Conservation (phyloP, 139 green algal species). For the Closterium sp. region DNA sequence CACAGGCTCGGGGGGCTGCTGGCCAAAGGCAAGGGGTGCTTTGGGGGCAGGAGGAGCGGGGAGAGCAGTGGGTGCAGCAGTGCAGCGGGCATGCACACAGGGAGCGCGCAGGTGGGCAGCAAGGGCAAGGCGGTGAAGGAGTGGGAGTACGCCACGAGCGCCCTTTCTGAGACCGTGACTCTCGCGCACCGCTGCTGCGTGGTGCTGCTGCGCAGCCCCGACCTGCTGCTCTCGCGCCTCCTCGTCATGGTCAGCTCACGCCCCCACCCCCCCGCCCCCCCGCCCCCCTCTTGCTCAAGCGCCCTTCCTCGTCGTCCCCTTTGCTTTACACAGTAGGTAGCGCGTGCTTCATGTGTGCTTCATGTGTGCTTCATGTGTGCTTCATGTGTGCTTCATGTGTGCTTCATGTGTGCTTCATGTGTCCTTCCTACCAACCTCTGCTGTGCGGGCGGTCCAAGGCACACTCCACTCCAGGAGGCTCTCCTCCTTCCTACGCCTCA, state of each 20-base stretch:
- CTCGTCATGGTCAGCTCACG: slow-evolving; percentile 24
- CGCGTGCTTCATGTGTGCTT: not conserved
- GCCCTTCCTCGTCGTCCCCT: not conserved
- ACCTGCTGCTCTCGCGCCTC: slow-evolving; percentile 48
- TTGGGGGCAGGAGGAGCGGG: not conserved
- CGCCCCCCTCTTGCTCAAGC: not conserved
- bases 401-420: no score
- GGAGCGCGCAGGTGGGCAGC: no score
- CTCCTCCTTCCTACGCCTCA: not conserved
- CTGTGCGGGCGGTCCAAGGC: no score
- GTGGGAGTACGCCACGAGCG: slow-evolving; percentile 12
- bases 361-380: not conserved
- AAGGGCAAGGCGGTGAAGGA: not conserved
- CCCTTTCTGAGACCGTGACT: slow-evolving; percentile 22
- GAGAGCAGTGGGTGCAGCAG: not conserved
- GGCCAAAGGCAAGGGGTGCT: not conserved
- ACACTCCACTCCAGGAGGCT: no score
- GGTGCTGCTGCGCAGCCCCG: slow-evolving; percentile 38
- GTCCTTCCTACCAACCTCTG: no score
- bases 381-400: no score
- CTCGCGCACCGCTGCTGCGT: slow-evolving; percentile 28
- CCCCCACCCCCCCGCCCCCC: not conserved
- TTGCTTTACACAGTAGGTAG: no score
- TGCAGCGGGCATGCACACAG: not conserved
- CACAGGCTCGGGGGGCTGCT: no score